phyloP scores from a whole-genome alignment of 192 early-diverging fungal species.

The Rhizophagus clarus region DNA sequence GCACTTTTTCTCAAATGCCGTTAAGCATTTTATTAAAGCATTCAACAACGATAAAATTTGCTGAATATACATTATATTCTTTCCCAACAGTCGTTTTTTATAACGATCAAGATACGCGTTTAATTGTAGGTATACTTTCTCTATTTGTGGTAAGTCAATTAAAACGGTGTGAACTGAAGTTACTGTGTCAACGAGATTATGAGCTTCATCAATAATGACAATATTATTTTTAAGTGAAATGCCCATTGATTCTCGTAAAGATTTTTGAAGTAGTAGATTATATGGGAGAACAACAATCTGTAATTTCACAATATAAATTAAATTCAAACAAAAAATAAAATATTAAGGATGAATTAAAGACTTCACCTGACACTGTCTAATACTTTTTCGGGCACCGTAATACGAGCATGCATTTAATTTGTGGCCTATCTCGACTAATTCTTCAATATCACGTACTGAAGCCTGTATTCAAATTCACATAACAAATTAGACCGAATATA shows the following conservation, averaged over 20 bases:
- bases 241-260: slow-evolving; percentile 74
- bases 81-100: slow-evolving; percentile 64
- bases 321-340: background rate
- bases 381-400: slow-evolving; percentile 73
- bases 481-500: background rate
- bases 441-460: slow-evolving; percentile 80
- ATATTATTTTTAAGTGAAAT: slow-evolving; percentile 71
- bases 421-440: slow-evolving; percentile 68
- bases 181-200: slow-evolving; percentile 77
- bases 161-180: slow-evolving; percentile 67
- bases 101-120: slow-evolving; percentile 70
- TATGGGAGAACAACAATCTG: slow-evolving; percentile 90
- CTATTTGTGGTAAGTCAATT: slow-evolving; percentile 55
- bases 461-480: slow-evolving; percentile 33
- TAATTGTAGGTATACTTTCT: slow-evolving; percentile 57
- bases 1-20: slow-evolving; percentile 31
- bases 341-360: background rate
- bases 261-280: slow-evolving; percentile 75
- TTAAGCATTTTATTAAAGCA: slow-evolving; percentile 54
- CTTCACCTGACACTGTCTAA: slow-evolving; percentile 51
- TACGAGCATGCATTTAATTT: slow-evolving; percentile 72
- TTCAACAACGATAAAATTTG: slow-evolving; percentile 67
- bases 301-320: slow-evolving; percentile 20
- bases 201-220: slow-evolving; percentile 85
- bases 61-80: slow-evolving; percentile 75